Percentiles rank a stretch among this genome's conserved stretches.
phyloP scores from a whole-genome alignment of 768 basidiomycete genomes.

The Fomitopsis pulvina region DNA sequence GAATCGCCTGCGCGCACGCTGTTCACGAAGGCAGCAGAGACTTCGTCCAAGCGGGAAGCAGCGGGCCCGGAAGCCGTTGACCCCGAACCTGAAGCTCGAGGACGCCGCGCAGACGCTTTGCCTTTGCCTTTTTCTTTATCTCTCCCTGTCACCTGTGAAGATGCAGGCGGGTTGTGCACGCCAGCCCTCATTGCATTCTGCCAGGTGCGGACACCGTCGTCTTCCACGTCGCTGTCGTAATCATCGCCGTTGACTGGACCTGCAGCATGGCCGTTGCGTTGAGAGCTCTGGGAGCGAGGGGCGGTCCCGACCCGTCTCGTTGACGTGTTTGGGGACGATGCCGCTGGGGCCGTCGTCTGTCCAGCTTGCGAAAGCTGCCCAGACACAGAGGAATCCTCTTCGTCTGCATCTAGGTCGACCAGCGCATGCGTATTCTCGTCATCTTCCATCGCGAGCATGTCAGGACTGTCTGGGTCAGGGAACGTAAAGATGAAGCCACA shows the following conservation, averaged over 20 bases:
- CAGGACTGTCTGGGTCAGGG: constrained; percentile 20
- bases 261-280: background rate
- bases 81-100: background rate
- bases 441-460: constrained; percentile 9
- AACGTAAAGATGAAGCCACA: constrained; percentile 20
- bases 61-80: background rate
- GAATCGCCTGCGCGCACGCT: background rate
- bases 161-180: background rate
- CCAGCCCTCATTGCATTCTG: background rate
- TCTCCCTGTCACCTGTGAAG: background rate
- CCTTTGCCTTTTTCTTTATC: background rate
- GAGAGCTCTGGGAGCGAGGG: no score
- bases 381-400: background rate
- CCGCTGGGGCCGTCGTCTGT: background rate
- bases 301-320: no score
- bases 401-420: background rate
- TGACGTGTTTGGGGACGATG: no score
- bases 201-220: background rate
- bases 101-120: background rate
- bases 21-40: background rate
- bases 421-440: constrained; percentile 2
- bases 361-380: background rate
- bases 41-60: background rate
- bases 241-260: background rate
- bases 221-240: background rate